These are phyloP conservation scores for Liriodendron chinense DNA, from an alignment of 164 flowering plant species.

Conservation along the genomic window DNA sequence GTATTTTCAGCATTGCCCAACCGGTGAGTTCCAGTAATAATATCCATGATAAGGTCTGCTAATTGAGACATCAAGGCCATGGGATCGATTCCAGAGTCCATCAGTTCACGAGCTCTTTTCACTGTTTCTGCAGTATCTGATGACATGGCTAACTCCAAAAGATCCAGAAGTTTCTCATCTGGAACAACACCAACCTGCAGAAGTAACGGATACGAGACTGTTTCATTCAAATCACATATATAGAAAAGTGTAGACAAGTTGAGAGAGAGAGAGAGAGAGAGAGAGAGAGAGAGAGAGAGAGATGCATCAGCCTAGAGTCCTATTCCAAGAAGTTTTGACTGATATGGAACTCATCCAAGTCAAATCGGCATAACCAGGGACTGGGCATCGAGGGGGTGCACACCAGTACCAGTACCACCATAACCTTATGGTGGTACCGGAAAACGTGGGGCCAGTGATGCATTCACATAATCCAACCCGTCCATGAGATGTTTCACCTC, in stretches of 20 bases:
- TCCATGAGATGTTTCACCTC: too few species aligned
- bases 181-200: slow-evolving; percentile 83
- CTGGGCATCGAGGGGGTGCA: too few species aligned
- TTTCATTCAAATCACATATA: not conserved
- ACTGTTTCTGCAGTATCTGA: slow-evolving; percentile 94
- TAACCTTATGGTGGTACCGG: too few species aligned
- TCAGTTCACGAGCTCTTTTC: slow-evolving; percentile 76
- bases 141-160: slow-evolving; percentile 88
- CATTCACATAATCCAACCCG: too few species aligned
- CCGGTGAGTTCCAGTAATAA: slow-evolving; percentile 81
- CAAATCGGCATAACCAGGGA: not conserved
- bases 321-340: not conserved
- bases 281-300: too few species aligned
- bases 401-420: too few species aligned
- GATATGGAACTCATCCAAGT: not conserved
- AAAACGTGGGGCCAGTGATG: too few species aligned
- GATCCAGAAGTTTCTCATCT: slow-evolving; percentile 85
- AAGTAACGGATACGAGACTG: not conserved
- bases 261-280: too few species aligned
- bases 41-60: slow-evolving; percentile 94
- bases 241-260: not conserved
- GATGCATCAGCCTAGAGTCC: too few species aligned
- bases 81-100: slow-evolving; percentile 94
- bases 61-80: slow-evolving; percentile 87
- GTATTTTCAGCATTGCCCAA: slow-evolving; percentile 38